Conservation (phyloP, 495 filamentous ascomycete genomes). For the Neurospora sp. region DNA sequence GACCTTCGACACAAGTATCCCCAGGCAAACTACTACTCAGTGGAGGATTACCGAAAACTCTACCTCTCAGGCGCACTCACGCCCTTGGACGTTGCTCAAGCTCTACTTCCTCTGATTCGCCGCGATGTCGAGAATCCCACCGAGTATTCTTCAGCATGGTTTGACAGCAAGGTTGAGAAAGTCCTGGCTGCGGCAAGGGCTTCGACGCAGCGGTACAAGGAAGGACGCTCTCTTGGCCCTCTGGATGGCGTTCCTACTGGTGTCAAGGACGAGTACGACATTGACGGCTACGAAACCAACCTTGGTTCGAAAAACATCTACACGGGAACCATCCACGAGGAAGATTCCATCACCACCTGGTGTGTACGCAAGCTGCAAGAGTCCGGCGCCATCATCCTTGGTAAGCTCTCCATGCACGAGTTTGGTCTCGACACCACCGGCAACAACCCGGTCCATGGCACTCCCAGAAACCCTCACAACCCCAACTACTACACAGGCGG, state of each 20-base stretch:
- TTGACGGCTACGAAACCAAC: conserved; percentile 59
- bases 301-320: conserved; percentile 43
- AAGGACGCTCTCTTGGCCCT: conserved; percentile 48
- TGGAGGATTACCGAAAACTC: conserved; percentile 56
- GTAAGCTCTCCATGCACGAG: conserved; percentile 82
- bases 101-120: conserved; percentile 58
- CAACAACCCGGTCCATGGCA: conserved; percentile 72
- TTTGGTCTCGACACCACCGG: conserved; percentile 70
- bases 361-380: conserved; percentile 62
- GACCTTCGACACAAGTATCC: conserved; percentile 19
- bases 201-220: conserved; percentile 54
- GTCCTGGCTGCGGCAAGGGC: conserved; percentile 55
- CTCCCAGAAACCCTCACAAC: conserved; percentile 71
- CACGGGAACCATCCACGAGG: conserved; percentile 32
- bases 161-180: conserved; percentile 46
- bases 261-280: conserved; percentile 48
- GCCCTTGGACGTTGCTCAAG: conserved; percentile 53
- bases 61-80: conserved; percentile 58
- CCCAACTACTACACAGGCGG: conserved; percentile 68
- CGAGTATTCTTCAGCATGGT: conserved; percentile 56
- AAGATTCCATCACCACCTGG: conserved; percentile 44
- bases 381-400: conserved; percentile 64
- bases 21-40: conserved; percentile 45
- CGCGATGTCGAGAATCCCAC: conserved; percentile 42
- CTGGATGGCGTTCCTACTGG: conserved; percentile 67